phyloP scores from a whole-genome alignment of 2,329 filamentous ascomycete species.

The Aspergillus pseudoglaucus region DNA sequence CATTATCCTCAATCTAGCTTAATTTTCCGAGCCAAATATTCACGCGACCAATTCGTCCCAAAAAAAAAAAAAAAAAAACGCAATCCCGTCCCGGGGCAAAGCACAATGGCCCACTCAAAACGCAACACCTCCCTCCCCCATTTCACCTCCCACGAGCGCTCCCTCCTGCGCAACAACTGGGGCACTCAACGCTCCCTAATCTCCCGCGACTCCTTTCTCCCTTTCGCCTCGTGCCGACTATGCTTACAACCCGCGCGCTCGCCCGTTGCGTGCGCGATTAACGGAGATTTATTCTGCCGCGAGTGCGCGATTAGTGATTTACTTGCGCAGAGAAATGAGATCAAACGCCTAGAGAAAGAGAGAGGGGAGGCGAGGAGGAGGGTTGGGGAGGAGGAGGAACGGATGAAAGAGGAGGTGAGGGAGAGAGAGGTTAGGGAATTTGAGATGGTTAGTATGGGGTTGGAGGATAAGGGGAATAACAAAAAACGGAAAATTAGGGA shows the following conservation, averaged over 20 bases:
- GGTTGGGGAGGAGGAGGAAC: slow-evolving; percentile 52
- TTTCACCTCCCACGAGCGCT: slow-evolving; percentile 88
- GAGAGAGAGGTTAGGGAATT: slow-evolving; percentile 71
- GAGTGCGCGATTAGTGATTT: slow-evolving; percentile 90
- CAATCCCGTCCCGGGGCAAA: not conserved
- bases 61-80: not conserved
- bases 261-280: slow-evolving; percentile 69
- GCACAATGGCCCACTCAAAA: slow-evolving; percentile 52
- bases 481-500: slow-evolving; percentile 26
- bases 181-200: slow-evolving; percentile 75
- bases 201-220: slow-evolving; percentile 81
- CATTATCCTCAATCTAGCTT: too few species aligned
- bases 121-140: slow-evolving; percentile 87
- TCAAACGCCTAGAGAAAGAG: slow-evolving; percentile 68
- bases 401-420: slow-evolving; percentile 63
- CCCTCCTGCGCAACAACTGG: slow-evolving; percentile 75
- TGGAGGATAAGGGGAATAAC: slow-evolving; percentile 23
- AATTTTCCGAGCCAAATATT: not conserved
- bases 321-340: slow-evolving; percentile 85
- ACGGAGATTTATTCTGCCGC: slow-evolving; percentile 88
- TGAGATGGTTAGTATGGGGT: slow-evolving; percentile 73
- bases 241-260: slow-evolving; percentile 76
- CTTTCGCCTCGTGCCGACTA: slow-evolving; percentile 81
- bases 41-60: slow-evolving; percentile 3
- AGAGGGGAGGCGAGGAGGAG: slow-evolving; percentile 58